These are phyloP conservation scores for Trichophyton schoenleinii DNA, from an alignment of 2,329 filamentous ascomycete genomes.

Conservation along the genomic window DNA sequence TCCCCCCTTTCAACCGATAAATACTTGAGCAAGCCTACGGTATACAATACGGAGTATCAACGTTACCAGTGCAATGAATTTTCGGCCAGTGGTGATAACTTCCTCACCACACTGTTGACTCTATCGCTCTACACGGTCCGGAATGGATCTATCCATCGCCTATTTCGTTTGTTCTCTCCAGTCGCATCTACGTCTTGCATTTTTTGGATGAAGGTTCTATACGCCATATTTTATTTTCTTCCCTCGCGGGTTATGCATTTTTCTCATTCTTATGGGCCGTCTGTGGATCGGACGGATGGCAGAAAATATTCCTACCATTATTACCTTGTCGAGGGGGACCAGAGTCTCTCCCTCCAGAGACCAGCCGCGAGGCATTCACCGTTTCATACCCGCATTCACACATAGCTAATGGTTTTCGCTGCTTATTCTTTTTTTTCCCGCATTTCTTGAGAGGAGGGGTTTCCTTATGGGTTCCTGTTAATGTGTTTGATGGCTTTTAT, in stretches of 20 bases:
- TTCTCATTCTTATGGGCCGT: not conserved
- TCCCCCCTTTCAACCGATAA: too few species aligned
- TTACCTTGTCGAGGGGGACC: slow-evolving; percentile 1
- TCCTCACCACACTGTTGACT: not conserved
- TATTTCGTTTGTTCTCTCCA: not conserved
- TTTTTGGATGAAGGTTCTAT: not conserved
- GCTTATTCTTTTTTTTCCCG: slow-evolving; percentile 2
- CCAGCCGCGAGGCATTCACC: slow-evolving; percentile 1
- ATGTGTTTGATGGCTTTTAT: too few species aligned
- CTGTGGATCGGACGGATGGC: not conserved
- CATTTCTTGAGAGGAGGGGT: not conserved
- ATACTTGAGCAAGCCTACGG: not conserved
- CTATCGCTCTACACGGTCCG: not conserved
- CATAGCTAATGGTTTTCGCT: not conserved
- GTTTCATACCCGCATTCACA: not conserved
- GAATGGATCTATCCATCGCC: not conserved
- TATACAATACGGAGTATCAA: not conserved
- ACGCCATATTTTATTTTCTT: not conserved
- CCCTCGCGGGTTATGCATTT: slow-evolving; percentile 1
- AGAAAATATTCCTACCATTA: not conserved
- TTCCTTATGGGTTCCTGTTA: not conserved
- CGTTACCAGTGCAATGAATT: not conserved
- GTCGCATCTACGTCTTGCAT: not conserved
- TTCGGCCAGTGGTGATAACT: not conserved
- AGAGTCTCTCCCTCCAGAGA: slow-evolving; percentile 2